Evolutionary conservation across 805 yeast genomes (phyloP).

Genomic region (Debaryomyces hansenii): DNA sequence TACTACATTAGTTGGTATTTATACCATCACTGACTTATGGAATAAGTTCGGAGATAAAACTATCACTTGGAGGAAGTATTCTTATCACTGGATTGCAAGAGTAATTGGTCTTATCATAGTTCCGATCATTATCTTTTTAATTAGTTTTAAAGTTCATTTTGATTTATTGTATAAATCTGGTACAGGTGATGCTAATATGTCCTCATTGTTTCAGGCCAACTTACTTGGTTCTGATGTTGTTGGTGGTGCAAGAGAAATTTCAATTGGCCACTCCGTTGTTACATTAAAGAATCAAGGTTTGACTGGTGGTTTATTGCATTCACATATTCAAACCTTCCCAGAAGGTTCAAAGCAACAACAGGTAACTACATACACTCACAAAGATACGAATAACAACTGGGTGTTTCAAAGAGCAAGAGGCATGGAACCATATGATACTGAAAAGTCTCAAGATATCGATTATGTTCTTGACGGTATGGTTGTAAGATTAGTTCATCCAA

Average conservation of each 20-base stretch:
- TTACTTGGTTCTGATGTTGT: constrained; percentile 62
- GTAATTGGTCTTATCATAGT: constrained; percentile 59
- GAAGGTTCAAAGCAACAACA: constrained; percentile 50
- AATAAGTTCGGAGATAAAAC: constrained; percentile 68
- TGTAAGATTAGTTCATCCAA: constrained; percentile 61
- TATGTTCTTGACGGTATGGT: constrained; percentile 57
- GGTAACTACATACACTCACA: constrained; percentile 47
- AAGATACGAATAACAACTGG: constrained; percentile 47
- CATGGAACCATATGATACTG: constrained; percentile 29
- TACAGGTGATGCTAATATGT: constrained; percentile 79
- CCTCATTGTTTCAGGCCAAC: constrained; percentile 79
- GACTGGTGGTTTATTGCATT: constrained; percentile 47
- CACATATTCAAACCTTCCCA: constrained; percentile 47
- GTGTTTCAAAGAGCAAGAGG: constrained; percentile 50
- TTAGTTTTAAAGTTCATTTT: constrained; percentile 74
- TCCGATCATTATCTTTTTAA: constrained; percentile 62
- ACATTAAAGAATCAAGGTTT: constrained; percentile 45
- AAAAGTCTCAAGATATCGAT: constrained; percentile 30
- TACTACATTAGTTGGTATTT: constrained; percentile 83
- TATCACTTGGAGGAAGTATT: constrained; percentile 50
- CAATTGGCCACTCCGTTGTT: constrained; percentile 48
- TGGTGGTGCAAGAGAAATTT: constrained; percentile 68
- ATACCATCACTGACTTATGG: constrained; percentile 89
- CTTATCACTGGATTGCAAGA: constrained; percentile 68
- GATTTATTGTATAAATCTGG: constrained; percentile 73